Evolutionary conservation across 2,329 filamentous ascomycete species (phyloP).

Genomic region (Phoma sp.): DNA sequence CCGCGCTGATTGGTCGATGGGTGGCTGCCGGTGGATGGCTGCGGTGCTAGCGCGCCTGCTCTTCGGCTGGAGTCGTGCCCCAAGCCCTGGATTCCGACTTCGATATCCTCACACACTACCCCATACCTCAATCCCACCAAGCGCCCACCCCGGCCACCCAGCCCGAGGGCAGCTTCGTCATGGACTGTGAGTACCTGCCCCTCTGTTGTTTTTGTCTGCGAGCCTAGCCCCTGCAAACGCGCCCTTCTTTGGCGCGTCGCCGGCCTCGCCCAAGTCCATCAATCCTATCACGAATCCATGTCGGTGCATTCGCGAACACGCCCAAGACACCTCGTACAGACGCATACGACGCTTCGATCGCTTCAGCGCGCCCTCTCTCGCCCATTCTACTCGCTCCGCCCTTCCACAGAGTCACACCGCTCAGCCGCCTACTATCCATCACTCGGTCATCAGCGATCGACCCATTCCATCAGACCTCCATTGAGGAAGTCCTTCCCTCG

Average conservation of each 20-base stretch:
- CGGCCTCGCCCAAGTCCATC: constrained; percentile 43
- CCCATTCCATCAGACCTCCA: constrained; percentile 50
- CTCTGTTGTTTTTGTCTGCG: constrained; percentile 40
- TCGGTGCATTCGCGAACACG: constrained; percentile 38
- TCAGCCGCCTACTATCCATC: constrained; percentile 35
- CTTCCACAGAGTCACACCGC: constrained; percentile 30
- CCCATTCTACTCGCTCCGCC: constrained; percentile 21
- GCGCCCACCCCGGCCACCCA: constrained; percentile 32
- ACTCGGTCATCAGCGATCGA: constrained; percentile 42
- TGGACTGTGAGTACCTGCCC: constrained; percentile 64
- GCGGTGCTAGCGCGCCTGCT: constrained; percentile 5
- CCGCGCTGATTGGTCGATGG: constrained; percentile 26
- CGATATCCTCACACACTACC: constrained; percentile 34
- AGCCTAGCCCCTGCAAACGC: constrained; percentile 16
- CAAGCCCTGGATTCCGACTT: constrained; percentile 24
- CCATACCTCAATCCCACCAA: constrained; percentile 40
- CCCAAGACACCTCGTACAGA: constrained; percentile 22
- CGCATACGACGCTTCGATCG: constrained; percentile 20
- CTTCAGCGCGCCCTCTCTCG: constrained; percentile 21
- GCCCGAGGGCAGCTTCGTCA: constrained; percentile 58
- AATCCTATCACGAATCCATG: constrained; percentile 42
- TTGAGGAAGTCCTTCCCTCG: constrained; percentile 34
- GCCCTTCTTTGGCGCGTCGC: constrained; percentile 24
- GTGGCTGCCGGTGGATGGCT: too few species aligned
- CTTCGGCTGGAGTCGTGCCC: constrained; percentile 2